Percentiles rank a stretch among this genome's conserved stretches.
These are phyloP conservation scores for Elaeagnus macrophylla DNA, from an alignment of 306 rosid species.

Conservation along the genomic window DNA sequence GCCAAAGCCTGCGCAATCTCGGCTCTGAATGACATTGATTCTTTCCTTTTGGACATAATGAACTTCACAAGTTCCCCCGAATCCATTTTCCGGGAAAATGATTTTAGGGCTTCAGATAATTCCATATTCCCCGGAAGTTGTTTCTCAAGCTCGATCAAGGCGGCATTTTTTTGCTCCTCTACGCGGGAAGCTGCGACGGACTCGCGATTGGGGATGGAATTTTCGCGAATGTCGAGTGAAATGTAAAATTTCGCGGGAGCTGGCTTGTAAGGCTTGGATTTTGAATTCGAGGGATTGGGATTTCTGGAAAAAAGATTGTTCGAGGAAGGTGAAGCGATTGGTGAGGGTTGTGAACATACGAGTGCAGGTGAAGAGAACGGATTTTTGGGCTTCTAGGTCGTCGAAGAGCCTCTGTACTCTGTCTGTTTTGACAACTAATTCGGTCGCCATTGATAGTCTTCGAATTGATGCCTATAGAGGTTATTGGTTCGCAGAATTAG, in stretches of 20 bases:
- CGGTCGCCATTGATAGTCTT: conserved; percentile 38
- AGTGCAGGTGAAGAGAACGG: conserved; percentile 43
- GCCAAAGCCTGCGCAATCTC: conserved; percentile 42
- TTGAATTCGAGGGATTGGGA: conserved; percentile 48
- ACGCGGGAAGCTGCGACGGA: conserved; percentile 43
- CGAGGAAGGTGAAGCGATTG: conserved; percentile 40
- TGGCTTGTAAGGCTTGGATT: conserved; percentile 38
- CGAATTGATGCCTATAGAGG: background rate
- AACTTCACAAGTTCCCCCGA: conserved; percentile 38
- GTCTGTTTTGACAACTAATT: conserved; percentile 27
- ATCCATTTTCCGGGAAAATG: conserved; percentile 57
- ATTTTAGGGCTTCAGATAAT: conserved; percentile 36
- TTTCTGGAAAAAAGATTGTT: conserved; percentile 43
- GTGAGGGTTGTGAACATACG: conserved; percentile 43
- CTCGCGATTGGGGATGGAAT: conserved; percentile 50
- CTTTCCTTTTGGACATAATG: conserved; percentile 60
- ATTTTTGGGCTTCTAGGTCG: conserved; percentile 46
- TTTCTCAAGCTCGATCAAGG: conserved; percentile 37
- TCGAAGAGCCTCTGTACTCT: conserved; percentile 47
- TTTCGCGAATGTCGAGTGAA: conserved; percentile 41
- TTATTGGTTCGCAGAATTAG: background rate
- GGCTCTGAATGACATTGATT: conserved; percentile 48
- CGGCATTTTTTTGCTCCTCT: conserved; percentile 39
- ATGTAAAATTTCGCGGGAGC: conserved; percentile 29
- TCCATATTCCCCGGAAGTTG: conserved; percentile 19